These are phyloP conservation scores for Poteriospumella lacustris DNA, from an alignment of 108 stramenopile genomes.

Conservation along the genomic window DNA sequence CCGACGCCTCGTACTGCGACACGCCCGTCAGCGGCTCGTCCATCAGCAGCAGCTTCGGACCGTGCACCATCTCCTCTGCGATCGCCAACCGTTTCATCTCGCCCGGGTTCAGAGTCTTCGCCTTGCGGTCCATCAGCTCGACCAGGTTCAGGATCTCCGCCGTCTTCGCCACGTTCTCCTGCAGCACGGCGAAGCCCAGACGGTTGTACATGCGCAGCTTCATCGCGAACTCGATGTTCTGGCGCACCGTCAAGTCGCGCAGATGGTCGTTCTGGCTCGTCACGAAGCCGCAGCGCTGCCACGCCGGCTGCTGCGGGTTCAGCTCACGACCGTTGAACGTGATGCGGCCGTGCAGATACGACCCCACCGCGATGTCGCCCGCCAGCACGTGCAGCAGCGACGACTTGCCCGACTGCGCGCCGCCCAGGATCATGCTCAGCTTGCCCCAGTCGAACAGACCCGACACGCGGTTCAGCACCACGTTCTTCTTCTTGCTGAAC, in stretches of 20 bases:
- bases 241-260: neutral
- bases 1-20: constrained; percentile 57
- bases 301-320: neutral
- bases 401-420: neutral
- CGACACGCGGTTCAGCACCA: neutral
- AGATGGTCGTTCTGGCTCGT: neutral
- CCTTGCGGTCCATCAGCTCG: constrained; percentile 4
- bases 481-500: neutral
- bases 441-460: constrained; percentile 28
- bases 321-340: neutral
- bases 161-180: neutral
- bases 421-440: constrained; percentile 24
- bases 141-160: constrained; percentile 1
- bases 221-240: neutral
- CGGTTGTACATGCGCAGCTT: neutral
- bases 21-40: constrained; percentile 59
- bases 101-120: constrained; percentile 37
- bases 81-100: constrained; percentile 74
- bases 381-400: constrained; percentile 21
- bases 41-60: constrained; percentile 51
- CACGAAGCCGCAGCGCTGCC: constrained; percentile 16
- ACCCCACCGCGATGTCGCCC: neutral
- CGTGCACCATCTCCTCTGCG: constrained; percentile 73
- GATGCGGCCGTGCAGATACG: neutral
- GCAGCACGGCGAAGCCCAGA: neutral